Percentiles rank a stretch among this genome's conserved stretches.
phyloP scores from a whole-genome alignment of 352 stramenopile species.

The Phytophthora colocasiae region DNA sequence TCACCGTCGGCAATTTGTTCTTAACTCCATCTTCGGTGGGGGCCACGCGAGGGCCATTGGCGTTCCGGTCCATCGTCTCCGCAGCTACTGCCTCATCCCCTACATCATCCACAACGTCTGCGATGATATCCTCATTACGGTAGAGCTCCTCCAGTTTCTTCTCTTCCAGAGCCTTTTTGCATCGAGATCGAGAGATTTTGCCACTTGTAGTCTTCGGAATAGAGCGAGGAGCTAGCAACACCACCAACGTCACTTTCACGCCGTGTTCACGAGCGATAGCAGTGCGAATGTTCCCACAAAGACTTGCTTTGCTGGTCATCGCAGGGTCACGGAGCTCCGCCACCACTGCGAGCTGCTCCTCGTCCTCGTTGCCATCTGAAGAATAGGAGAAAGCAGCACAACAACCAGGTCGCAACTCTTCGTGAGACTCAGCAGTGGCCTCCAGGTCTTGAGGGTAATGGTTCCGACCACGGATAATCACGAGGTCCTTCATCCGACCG shows the following conservation, averaged over 20 bases:
- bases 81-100: slow-evolving; percentile 40
- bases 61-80: slow-evolving; percentile 38
- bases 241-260: slow-evolving; percentile 88
- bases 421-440: slow-evolving; percentile 85
- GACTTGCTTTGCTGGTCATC: slow-evolving; percentile 76
- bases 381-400: slow-evolving; percentile 93
- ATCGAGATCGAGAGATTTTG: slow-evolving; percentile 97
- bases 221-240: slow-evolving; percentile 91
- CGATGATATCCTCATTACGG: slow-evolving; percentile 84
- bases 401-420: slow-evolving; percentile 93
- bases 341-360: slow-evolving; percentile 80
- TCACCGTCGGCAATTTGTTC: slow-evolving; percentile 52
- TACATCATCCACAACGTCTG: slow-evolving; percentile 50
- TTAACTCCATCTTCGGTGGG: slow-evolving; percentile 23
- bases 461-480: slow-evolving; percentile 99
- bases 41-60: slow-evolving; percentile 19
- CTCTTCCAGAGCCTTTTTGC: slow-evolving; percentile 69
- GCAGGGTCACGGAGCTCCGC: slow-evolving; percentile 75
- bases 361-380: slow-evolving; percentile 42
- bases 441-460: slow-evolving; percentile 99
- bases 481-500: slow-evolving; percentile 98
- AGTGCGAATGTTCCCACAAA: slow-evolving; percentile 75
- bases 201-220: slow-evolving; percentile 99
- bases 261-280: slow-evolving; percentile 85
- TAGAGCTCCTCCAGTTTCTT: slow-evolving; percentile 76